These are phyloP conservation scores for Globisporangium polare DNA, from an alignment of 352 stramenopile species.

Conservation along the genomic window DNA sequence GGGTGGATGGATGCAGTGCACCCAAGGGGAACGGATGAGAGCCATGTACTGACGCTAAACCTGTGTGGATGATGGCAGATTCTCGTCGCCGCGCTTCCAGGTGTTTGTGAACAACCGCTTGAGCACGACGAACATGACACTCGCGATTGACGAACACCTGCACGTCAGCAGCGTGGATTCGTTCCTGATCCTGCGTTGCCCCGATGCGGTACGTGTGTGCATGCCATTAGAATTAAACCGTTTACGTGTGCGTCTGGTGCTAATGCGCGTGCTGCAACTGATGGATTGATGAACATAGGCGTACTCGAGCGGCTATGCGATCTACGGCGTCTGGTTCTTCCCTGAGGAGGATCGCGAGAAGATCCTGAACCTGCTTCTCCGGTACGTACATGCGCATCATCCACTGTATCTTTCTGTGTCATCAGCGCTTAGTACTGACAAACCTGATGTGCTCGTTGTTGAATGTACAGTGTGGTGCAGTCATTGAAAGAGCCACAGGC, in stretches of 20 bases:
- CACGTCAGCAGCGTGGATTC: conserved; percentile 82
- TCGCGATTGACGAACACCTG: conserved; percentile 62
- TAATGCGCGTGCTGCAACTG: not conserved
- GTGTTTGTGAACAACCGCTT: conserved; percentile 89
- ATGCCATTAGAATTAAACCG: too few species aligned
- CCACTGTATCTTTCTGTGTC: not conserved
- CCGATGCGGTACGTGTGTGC: conserved; percentile 47
- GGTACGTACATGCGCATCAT: conserved; percentile 22
- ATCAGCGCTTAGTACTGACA: not conserved
- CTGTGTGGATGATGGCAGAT: conserved; percentile 24
- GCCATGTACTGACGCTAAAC: not conserved
- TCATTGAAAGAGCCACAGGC: conserved; percentile 44
- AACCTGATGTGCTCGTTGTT: not conserved
- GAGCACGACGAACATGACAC: conserved; percentile 85
- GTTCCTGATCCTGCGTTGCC: conserved; percentile 80
- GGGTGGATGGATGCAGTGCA: not conserved
- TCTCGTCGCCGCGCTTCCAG: conserved; percentile 73
- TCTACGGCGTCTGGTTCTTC: conserved; percentile 88
- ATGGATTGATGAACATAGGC: conserved; percentile 17
- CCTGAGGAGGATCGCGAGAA: conserved; percentile 80
- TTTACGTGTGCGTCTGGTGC: not conserved
- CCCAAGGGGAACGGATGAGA: not conserved
- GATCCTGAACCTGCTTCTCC: conserved; percentile 68
- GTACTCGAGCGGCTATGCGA: conserved; percentile 61
- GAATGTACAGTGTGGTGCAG: conserved; percentile 47